Conservation (phyloP, 2,329 filamentous ascomycete species). For the Tolypocladium pustulatum region DNA sequence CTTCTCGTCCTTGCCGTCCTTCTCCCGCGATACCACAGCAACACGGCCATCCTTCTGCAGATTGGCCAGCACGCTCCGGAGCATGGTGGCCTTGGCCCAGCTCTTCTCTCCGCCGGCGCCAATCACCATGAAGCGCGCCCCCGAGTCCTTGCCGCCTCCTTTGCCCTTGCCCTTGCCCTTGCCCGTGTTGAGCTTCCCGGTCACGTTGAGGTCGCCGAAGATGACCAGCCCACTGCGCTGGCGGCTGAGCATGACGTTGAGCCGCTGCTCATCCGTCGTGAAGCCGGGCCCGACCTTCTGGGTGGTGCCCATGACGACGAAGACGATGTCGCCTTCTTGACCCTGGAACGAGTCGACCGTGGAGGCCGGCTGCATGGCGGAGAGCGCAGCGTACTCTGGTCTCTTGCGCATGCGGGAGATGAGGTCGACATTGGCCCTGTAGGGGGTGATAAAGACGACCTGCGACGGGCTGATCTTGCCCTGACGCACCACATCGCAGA, state of each 20-base stretch:
- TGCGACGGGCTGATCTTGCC: neutral
- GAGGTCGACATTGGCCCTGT: conserved; percentile 6
- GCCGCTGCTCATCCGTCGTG: conserved; percentile 3
- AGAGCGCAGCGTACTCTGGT: conserved; percentile 4
- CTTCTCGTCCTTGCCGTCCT: no score
- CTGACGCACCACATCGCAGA: conserved; percentile 4
- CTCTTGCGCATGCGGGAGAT: conserved; percentile 4
- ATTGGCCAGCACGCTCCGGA: neutral
- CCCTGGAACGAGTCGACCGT: conserved; percentile 13
- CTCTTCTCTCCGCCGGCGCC: neutral
- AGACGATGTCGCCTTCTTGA: conserved; percentile 10
- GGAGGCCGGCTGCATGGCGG: conserved; percentile 1
- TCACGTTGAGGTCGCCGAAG: conserved; percentile 9
- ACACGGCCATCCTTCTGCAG: neutral
- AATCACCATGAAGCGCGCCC: neutral
- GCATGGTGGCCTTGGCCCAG: neutral
- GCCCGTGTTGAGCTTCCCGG: neutral
- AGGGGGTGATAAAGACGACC: conserved; percentile 8
- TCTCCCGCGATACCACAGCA: neutral
- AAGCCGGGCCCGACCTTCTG: conserved; percentile 6
- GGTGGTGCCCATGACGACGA: conserved; percentile 11
- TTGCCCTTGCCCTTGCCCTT: neutral
- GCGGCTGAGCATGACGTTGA: conserved; percentile 11
- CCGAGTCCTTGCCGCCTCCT: neutral
- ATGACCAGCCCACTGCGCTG: conserved; percentile 8